Conservation (phyloP, 257 asterid genomes). For the Penstemon davidsonii region DNA sequence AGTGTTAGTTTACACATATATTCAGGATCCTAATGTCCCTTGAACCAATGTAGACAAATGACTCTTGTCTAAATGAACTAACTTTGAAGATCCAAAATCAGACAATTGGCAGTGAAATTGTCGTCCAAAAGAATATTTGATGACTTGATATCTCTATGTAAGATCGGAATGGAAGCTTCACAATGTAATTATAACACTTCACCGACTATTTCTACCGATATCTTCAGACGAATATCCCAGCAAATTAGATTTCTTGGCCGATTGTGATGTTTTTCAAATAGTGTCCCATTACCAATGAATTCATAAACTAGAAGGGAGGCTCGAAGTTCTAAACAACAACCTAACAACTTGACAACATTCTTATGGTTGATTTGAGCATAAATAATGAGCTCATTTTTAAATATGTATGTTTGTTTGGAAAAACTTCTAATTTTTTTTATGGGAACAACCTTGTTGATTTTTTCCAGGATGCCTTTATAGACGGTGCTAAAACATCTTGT, state of each 20-base stretch:
- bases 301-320: conserved; percentile 38
- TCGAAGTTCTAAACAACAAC: conserved; percentile 40
- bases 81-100: conserved; percentile 36
- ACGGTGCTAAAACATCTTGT: conserved; percentile 30
- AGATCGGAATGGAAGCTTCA: conserved; percentile 28
- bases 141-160: conserved; percentile 41
- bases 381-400: conserved; percentile 38
- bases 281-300: conserved; percentile 33
- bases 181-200: conserved; percentile 37
- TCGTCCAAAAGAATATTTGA: conserved; percentile 37
- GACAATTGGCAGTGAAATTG: conserved; percentile 28
- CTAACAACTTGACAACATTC: conserved; percentile 37
- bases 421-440: conserved; percentile 25
- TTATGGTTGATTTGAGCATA: conserved; percentile 37
- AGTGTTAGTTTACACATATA: conserved; percentile 18
- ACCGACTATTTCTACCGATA: conserved; percentile 30
- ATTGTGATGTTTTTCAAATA: conserved; percentile 27
- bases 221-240: conserved; percentile 26
- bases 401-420: conserved; percentile 32
- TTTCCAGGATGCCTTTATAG: conserved; percentile 11
- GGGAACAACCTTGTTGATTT: conserved; percentile 1
- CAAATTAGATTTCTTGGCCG: background rate
- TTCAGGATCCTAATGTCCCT: conserved; percentile 26
- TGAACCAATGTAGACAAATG: conserved; percentile 27
- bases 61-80: conserved; percentile 31